Evolutionary conservation across 495 filamentous ascomycete genomes (phyloP).

Genomic region (Rhypophila decipiens): DNA sequence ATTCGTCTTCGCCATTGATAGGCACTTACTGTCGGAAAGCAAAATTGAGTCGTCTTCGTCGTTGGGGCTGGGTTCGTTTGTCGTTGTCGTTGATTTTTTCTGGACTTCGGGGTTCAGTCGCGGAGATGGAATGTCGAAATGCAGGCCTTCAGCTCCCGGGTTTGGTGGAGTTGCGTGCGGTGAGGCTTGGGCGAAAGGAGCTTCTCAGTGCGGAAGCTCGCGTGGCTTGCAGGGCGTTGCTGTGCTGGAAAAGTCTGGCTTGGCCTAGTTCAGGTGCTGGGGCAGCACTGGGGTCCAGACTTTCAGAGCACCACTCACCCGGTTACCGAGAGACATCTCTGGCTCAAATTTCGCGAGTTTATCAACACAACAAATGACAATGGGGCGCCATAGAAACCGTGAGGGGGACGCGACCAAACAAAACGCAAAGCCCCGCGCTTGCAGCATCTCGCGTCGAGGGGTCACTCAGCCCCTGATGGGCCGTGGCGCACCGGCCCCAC

Average conservation of each 20-base stretch:
- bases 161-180: not conserved
- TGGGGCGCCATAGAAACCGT: no score
- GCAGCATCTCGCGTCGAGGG: slow-evolving; percentile 18
- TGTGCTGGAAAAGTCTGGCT: no score
- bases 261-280: no score
- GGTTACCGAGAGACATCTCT: no score
- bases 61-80: not conserved
- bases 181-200: slow-evolving; percentile 5
- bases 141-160: not conserved
- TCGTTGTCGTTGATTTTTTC: not conserved
- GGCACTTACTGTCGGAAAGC: slow-evolving; percentile 10
- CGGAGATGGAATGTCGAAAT: not conserved
- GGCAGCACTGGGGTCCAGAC: no score
- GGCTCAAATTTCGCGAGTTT: slow-evolving; percentile 21
- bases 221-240: no score
- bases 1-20: slow-evolving; percentile 4
- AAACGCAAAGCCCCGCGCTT: no score
- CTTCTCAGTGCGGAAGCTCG: no score
- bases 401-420: slow-evolving; percentile 21
- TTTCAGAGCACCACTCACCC: no score
- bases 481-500: slow-evolving; percentile 3
- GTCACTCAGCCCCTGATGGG: not conserved
- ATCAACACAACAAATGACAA: slow-evolving; percentile 19
- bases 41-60: not conserved
- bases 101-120: not conserved